Percentiles rank a stretch among this genome's conserved stretches.
These are phyloP conservation scores for Rutstroemia sydowiana DNA, from an alignment of 2,329 filamentous ascomycete species.

Conservation along the genomic window DNA sequence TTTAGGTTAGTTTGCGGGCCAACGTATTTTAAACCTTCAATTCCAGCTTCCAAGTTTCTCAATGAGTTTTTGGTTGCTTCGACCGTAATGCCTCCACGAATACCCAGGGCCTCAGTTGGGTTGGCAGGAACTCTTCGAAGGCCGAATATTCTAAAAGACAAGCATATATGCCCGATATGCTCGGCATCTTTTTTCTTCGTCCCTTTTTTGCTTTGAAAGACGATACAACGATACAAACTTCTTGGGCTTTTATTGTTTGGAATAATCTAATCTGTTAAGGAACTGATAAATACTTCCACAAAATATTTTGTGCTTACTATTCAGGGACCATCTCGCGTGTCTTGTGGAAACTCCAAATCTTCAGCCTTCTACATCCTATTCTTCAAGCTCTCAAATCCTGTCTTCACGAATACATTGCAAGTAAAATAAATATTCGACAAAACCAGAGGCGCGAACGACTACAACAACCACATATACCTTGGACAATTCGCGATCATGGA, in stretches of 20 bases:
- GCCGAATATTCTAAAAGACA: constrained; percentile 7
- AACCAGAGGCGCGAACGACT: constrained; percentile 1
- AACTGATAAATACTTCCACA: constrained; percentile 4
- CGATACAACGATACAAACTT: not conserved
- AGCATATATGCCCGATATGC: constrained; percentile 25
- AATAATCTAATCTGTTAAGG: constrained; percentile 1
- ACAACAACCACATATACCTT: not conserved
- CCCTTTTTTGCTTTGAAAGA: not conserved
- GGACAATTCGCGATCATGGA: constrained; percentile 24
- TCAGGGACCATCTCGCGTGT: not conserved
- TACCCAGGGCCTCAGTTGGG: constrained; percentile 20
- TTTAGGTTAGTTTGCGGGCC: constrained; percentile 12
- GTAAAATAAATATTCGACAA: not conserved
- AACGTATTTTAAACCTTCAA: not conserved
- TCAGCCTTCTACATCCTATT: not conserved
- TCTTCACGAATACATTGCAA: not conserved
- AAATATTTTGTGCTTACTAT: not conserved
- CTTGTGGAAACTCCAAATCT: not conserved
- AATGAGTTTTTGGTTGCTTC: not conserved
- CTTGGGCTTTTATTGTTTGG: not conserved
- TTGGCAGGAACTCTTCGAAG: constrained; percentile 11
- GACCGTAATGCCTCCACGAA: constrained; percentile 29
- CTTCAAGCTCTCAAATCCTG: not conserved
- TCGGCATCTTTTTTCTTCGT: not conserved
- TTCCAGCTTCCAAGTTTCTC: not conserved